A percentile compares a stretch with the other conserved stretches of the same genome.
Conservation (phyloP, 176 grass and related monocot genomes). For the Musa itinerans region DNA sequence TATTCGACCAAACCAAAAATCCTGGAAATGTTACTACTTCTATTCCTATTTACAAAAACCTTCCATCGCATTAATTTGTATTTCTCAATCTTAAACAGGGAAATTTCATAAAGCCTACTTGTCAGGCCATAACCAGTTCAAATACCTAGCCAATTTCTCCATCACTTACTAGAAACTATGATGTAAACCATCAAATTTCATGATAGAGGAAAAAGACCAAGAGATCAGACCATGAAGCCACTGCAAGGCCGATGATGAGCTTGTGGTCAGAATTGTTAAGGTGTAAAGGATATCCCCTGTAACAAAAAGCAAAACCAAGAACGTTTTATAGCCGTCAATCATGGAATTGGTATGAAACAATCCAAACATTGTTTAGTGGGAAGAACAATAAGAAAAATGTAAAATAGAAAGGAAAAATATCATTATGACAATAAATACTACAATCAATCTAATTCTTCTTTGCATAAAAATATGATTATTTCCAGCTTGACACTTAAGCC, state of each 20-base stretch:
- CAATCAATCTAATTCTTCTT: not conserved
- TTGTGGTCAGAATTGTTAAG: conserved; percentile 73
- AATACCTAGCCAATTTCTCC: too few species aligned
- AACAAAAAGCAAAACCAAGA: conserved; percentile 11
- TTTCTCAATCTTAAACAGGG: not conserved
- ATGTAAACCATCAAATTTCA: not conserved
- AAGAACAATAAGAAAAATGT: conserved; percentile 14
- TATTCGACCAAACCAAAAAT: not conserved
- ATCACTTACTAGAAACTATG: too few species aligned
- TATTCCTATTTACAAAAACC: not conserved
- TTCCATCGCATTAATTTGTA: too few species aligned
- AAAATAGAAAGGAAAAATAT: not conserved
- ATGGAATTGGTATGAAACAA: not conserved
- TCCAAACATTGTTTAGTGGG: not conserved
- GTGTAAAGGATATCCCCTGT: conserved; percentile 58
- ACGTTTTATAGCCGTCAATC: not conserved
- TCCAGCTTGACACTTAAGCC: not conserved
- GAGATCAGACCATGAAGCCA: conserved; percentile 75
- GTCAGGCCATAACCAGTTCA: too few species aligned
- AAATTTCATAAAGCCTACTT: too few species aligned
- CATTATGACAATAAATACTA: not conserved
- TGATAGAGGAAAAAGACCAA: not conserved
- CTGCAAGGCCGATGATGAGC: conserved; percentile 46
- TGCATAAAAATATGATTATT: not conserved
- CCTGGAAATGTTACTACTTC: not conserved